phyloP scores from a whole-genome alignment of 441 rosid species.

The Geranium incanum region DNA sequence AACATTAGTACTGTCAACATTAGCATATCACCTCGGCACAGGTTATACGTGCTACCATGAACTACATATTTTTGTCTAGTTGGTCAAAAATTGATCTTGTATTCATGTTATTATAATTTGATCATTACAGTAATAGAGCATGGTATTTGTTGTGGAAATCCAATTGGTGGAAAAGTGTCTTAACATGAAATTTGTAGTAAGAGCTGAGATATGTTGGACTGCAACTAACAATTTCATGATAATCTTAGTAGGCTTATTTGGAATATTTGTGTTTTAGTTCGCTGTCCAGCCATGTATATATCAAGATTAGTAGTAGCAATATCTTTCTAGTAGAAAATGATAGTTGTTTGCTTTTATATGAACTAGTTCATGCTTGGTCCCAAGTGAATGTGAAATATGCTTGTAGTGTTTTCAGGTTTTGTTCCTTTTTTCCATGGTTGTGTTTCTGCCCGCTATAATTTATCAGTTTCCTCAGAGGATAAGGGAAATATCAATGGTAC shows the following conservation, averaged over 20 bases:
- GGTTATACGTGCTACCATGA: conserved; percentile 35
- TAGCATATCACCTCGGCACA: conserved; percentile 89
- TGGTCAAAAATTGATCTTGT: not conserved
- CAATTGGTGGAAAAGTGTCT: not conserved
- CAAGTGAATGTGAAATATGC: not conserved
- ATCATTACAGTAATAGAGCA: not conserved
- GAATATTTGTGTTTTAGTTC: not conserved
- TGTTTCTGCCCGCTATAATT: not conserved
- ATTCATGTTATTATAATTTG: not conserved
- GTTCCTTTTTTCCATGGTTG: not conserved
- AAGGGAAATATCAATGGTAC: not conserved
- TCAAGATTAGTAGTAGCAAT: not conserved
- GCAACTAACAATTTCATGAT: not conserved
- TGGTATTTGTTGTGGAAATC: not conserved
- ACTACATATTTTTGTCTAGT: not conserved
- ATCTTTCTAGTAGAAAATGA: not conserved
- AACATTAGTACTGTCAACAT: conserved; percentile 69
- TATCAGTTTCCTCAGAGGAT: not conserved
- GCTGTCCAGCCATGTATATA: not conserved
- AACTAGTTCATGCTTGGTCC: not conserved
- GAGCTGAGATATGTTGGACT: conserved; percentile 2
- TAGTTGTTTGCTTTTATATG: not conserved
- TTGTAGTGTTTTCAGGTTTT: conserved; percentile 2
- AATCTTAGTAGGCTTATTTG: not conserved
- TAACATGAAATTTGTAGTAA: not conserved